phyloP scores from a whole-genome alignment of 257 asterid species.

The Solanum ossicruentum region DNA sequence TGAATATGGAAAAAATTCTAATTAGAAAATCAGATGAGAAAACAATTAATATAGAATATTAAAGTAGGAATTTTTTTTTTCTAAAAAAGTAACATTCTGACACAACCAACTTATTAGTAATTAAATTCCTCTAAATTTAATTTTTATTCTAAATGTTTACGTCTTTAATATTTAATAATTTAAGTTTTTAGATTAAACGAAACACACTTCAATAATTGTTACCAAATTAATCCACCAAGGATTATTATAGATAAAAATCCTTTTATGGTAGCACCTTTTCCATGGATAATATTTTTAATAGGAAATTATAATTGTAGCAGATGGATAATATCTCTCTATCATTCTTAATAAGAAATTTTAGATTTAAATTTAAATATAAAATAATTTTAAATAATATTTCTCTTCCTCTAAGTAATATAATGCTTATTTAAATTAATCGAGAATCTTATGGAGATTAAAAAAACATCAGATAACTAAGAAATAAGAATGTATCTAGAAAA shows the following conservation, averaged over 20 bases:
- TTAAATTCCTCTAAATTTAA: not conserved
- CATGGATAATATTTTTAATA: not conserved
- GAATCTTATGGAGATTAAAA: too few relatives aligned
- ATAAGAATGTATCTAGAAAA: not conserved
- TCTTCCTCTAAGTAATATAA: too few relatives aligned
- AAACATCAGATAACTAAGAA: too few relatives aligned
- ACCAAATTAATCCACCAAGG: not conserved
- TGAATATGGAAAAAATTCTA: too few relatives aligned
- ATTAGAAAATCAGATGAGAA: not conserved
- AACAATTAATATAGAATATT: too few relatives aligned
- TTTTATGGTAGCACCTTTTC: not conserved
- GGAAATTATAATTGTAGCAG: not conserved
- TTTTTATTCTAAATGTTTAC: not conserved
- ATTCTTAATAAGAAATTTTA: not conserved
- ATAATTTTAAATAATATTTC: not conserved
- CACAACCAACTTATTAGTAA: not conserved
- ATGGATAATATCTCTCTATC: not conserved
- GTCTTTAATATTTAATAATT: not conserved
- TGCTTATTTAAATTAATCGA: not conserved
- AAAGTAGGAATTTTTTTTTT: not conserved
- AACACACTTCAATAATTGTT: too few relatives aligned
- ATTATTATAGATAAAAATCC: not conserved
- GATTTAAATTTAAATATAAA: not conserved
- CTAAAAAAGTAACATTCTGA: too few relatives aligned
- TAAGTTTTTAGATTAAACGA: not conserved